Conservation (phyloP, 257 asterid genomes). For the Mitragyna speciosa region DNA sequence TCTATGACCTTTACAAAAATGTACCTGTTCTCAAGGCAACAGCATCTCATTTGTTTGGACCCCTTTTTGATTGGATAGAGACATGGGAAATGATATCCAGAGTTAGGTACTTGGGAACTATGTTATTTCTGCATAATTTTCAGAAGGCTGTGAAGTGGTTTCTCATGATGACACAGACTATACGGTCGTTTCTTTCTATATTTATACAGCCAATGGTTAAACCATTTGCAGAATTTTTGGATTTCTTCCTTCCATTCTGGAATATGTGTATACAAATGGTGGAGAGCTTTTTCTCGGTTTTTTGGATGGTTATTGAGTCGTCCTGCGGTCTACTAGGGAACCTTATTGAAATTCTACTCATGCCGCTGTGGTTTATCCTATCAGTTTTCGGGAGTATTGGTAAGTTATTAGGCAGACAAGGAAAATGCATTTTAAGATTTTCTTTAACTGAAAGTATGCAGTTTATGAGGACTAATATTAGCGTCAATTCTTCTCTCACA, state of each 20-base stretch:
- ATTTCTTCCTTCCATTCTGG: conserved; percentile 69
- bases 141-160: conserved; percentile 91
- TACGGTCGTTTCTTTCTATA: conserved; percentile 53
- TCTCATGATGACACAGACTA: conserved; percentile 58
- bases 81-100: conserved; percentile 92
- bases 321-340: conserved; percentile 54
- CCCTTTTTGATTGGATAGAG: conserved; percentile 95
- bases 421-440: neutral
- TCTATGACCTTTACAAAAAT: conserved; percentile 88
- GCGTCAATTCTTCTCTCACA: conserved; percentile 10
- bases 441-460: neutral
- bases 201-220: conserved; percentile 62
- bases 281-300: conserved; percentile 60
- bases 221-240: conserved; percentile 63
- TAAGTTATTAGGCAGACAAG: conserved; percentile 29
- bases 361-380: conserved; percentile 67
- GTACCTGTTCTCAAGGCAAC: conserved; percentile 92
- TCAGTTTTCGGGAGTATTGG: conserved; percentile 58
- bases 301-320: conserved; percentile 65
- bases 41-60: conserved; percentile 88
- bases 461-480: neutral
- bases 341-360: conserved; percentile 57
- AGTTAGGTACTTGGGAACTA: conserved; percentile 87
- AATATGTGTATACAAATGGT: conserved; percentile 44
- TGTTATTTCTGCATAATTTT: conserved; percentile 93